These are phyloP conservation scores for Decorospora gaudefroyi DNA, from an alignment of 2,329 filamentous ascomycete species.

Conservation along the genomic window DNA sequence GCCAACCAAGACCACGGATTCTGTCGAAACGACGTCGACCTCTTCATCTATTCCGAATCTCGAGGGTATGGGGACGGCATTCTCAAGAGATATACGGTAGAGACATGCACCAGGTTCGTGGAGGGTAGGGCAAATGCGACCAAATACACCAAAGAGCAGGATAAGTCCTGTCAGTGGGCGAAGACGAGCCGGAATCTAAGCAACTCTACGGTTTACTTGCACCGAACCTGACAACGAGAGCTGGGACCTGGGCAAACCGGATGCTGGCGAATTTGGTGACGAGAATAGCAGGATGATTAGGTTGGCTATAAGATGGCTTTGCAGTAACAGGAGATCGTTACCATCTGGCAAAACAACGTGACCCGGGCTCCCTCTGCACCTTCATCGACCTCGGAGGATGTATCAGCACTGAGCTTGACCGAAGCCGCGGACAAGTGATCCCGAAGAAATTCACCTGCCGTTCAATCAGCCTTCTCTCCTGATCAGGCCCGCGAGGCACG, in stretches of 20 bases:
- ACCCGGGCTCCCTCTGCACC: slow-evolving; percentile 36
- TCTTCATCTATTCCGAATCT: slow-evolving; percentile 48
- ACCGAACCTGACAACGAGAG: slow-evolving; percentile 39
- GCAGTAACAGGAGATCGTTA: slow-evolving; percentile 39
- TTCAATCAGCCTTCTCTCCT: slow-evolving; percentile 42
- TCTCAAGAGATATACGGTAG: slow-evolving; percentile 37
- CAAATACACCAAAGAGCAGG: slow-evolving; percentile 44
- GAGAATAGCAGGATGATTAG: slow-evolving; percentile 16
- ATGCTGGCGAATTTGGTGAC: slow-evolving; percentile 1
- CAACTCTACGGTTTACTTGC: slow-evolving; percentile 46
- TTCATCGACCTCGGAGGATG: not conserved
- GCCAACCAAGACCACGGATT: slow-evolving; percentile 16
- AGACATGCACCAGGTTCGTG: slow-evolving; percentile 32
- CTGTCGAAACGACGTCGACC: slow-evolving; percentile 39
- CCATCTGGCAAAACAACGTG: slow-evolving; percentile 48
- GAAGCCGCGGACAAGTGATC: slow-evolving; percentile 1
- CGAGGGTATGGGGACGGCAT: slow-evolving; percentile 45
- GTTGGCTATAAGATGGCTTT: slow-evolving; percentile 24
- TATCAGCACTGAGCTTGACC: not conserved
- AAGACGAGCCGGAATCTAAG: slow-evolving; percentile 48
- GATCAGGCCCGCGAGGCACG: slow-evolving; percentile 47
- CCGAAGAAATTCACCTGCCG: slow-evolving; percentile 25
- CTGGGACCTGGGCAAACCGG: slow-evolving; percentile 23
- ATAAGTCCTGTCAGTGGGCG: slow-evolving; percentile 46
- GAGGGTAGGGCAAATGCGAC: slow-evolving; percentile 30